These are phyloP conservation scores for Nicotiana attenuata DNA, from an alignment of 257 asterid genomes.

Conservation along the genomic window DNA sequence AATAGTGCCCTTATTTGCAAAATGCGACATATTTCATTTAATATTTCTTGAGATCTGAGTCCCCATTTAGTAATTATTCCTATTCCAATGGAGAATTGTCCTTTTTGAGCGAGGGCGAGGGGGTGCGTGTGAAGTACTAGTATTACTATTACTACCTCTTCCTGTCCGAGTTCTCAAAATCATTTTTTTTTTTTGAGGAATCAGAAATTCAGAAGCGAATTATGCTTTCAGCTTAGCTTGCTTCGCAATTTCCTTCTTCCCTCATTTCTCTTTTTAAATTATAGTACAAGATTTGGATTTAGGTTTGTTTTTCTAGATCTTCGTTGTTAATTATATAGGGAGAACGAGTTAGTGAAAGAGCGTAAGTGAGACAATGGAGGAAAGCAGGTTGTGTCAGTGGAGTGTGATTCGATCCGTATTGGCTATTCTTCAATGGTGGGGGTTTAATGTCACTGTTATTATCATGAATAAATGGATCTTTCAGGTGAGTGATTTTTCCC, in stretches of 20 bases:
- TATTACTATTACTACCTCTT: not conserved
- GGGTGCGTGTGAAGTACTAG: not conserved
- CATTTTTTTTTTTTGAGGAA: not conserved
- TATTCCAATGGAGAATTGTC: not conserved
- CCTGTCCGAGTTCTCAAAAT: not conserved
- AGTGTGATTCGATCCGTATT: constrained; percentile 29
- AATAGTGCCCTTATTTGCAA: not conserved
- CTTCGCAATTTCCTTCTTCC: not conserved
- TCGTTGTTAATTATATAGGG: not conserved
- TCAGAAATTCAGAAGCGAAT: not conserved
- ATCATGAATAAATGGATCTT: constrained; percentile 54
- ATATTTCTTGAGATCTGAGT: not conserved
- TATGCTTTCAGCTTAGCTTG: constrained; percentile 4
- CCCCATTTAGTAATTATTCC: not conserved
- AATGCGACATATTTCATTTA: not conserved
- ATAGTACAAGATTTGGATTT: not conserved
- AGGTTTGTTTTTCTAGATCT: not conserved
- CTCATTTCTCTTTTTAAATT: not conserved
- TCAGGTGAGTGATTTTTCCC: constrained; percentile 21
- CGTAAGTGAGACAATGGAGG: constrained; percentile 22
- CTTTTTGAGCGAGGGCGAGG: not conserved
- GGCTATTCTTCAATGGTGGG: constrained; percentile 48
- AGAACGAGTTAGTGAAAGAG: not conserved
- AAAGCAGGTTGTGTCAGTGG: constrained; percentile 31
- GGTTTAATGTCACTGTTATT: constrained; percentile 44